phyloP scores from a whole-genome alignment of 768 basidiomycete genomes.

The Cantharellus cinnabarinus region DNA sequence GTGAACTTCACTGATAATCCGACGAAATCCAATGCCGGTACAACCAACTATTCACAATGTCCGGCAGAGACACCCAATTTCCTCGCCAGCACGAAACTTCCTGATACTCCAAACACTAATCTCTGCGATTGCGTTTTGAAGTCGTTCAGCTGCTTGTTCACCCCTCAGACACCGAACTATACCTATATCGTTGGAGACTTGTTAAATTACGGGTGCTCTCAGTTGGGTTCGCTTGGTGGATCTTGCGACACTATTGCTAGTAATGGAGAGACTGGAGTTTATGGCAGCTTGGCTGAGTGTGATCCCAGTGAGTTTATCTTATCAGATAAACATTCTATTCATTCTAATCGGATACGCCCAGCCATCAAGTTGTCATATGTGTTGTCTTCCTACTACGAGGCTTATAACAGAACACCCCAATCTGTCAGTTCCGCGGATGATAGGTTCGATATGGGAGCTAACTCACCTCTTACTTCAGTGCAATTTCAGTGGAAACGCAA shows the following conservation, averaged over 20 bases:
- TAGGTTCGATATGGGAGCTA: neutral
- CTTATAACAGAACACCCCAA: constrained; percentile 31
- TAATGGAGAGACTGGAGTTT: constrained; percentile 52
- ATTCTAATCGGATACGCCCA: constrained; percentile 13
- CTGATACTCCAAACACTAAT: constrained; percentile 62
- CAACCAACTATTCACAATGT: constrained; percentile 35
- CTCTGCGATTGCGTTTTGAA: constrained; percentile 61
- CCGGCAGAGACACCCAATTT: constrained; percentile 35
- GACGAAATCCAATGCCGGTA: constrained; percentile 30
- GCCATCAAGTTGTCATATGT: constrained; percentile 66
- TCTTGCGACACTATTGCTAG: constrained; percentile 50
- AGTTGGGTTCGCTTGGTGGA: constrained; percentile 39
- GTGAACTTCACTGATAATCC: constrained; percentile 42
- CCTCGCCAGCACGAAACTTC: constrained; percentile 46
- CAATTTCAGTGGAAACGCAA: constrained; percentile 70
- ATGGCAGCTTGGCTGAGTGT: constrained; percentile 58
- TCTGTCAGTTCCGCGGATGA: constrained; percentile 15
- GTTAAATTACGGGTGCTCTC: constrained; percentile 43
- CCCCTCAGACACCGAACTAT: constrained; percentile 38
- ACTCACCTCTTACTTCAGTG: constrained; percentile 19
- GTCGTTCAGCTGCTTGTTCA: constrained; percentile 55
- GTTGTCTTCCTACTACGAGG: constrained; percentile 60
- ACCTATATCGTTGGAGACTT: constrained; percentile 38
- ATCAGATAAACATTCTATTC: neutral
- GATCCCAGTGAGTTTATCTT: constrained; percentile 41